A percentile compares a stretch with the other conserved stretches of the same genome.
Evolutionary conservation across 352 stramenopile species (phyloP).

Genomic region (Phytophthora fragariaefolia): DNA sequence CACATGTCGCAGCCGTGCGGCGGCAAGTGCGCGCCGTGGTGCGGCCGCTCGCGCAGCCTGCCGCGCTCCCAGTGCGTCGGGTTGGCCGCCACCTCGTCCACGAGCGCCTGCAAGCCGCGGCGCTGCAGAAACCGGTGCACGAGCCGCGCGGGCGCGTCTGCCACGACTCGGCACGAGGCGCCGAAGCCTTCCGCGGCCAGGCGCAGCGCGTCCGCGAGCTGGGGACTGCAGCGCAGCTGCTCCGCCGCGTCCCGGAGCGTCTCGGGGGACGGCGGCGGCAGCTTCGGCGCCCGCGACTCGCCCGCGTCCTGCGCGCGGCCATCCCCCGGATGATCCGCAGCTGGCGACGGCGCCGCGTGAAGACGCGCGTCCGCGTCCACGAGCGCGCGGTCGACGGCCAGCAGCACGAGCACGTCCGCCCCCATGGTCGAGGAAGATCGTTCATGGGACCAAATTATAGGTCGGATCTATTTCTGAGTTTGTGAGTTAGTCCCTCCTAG

Average conservation of each 20-base stretch:
- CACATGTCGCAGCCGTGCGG: conserved; percentile 56
- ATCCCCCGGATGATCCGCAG: too few relatives aligned
- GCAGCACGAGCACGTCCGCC: conserved; percentile 51
- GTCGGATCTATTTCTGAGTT: too few relatives aligned
- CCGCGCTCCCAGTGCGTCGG: conserved; percentile 33
- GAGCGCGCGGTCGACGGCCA: conserved; percentile 58
- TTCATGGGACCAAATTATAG: too few relatives aligned
- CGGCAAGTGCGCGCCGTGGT: conserved; percentile 32
- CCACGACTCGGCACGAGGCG: conserved; percentile 51
- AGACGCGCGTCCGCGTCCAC: conserved; percentile 57
- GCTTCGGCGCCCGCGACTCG: too few relatives aligned
- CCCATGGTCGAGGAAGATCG: too few relatives aligned
- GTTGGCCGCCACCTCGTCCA: conserved; percentile 52
- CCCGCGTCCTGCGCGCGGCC: too few relatives aligned
- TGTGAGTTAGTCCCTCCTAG: too few relatives aligned
- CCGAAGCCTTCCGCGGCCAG: conserved; percentile 41
- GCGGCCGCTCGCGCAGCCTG: conserved; percentile 43
- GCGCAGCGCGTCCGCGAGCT: conserved; percentile 58
- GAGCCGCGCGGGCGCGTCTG: conserved; percentile 55
- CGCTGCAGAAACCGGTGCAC: conserved; percentile 52
- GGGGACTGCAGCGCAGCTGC: conserved; percentile 38
- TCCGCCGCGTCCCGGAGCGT: conserved; percentile 37
- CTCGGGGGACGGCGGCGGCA: conserved; percentile 28
- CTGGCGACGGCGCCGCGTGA: conserved; percentile 41
- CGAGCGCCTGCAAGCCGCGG: conserved; percentile 32